phyloP scores from a whole-genome alignment of 2,329 filamentous ascomycete genomes.

The Chalaropsis ovoidea region DNA sequence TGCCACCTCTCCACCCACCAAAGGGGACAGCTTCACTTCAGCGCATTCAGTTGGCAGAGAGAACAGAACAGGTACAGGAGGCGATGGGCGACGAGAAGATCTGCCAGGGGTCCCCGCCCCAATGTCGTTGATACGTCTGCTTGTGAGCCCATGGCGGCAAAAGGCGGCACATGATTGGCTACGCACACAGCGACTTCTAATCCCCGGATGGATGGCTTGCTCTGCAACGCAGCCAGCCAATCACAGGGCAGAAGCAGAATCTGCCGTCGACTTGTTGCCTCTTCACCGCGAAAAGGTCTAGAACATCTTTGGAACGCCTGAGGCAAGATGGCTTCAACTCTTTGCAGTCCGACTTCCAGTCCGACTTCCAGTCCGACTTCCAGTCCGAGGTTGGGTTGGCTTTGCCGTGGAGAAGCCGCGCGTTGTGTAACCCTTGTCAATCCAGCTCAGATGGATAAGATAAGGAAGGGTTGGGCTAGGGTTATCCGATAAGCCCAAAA shows the following conservation, averaged over 20 bases:
- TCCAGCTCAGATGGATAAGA: neutral
- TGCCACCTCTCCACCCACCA: constrained; percentile 10
- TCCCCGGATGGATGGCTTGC: neutral
- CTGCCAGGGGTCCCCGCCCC: neutral
- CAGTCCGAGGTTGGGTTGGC: too few species aligned
- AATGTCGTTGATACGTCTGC: neutral
- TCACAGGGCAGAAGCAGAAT: neutral
- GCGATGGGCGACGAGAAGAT: neutral
- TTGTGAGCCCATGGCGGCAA: neutral
- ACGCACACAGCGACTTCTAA: neutral
- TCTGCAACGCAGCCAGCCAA: neutral
- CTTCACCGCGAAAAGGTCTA: neutral
- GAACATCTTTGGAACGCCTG: neutral
- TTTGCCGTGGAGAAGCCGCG: neutral
- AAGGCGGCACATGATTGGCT: neutral
- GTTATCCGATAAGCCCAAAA: constrained; percentile 15
- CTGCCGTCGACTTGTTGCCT: too few species aligned
- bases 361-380: neutral
- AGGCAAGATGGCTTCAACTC: neutral
- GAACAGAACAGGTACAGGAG: neutral
- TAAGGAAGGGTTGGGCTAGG: neutral
- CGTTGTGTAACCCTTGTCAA: neutral
- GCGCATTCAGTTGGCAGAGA: neutral
- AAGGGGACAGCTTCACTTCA: neutral
- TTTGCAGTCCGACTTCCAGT: too few species aligned